A percentile compares a stretch with the other conserved stretches of the same genome.
These are phyloP conservation scores for Mikania micrantha DNA, from an alignment of 129 eudicot genomes.

Conservation along the genomic window DNA sequence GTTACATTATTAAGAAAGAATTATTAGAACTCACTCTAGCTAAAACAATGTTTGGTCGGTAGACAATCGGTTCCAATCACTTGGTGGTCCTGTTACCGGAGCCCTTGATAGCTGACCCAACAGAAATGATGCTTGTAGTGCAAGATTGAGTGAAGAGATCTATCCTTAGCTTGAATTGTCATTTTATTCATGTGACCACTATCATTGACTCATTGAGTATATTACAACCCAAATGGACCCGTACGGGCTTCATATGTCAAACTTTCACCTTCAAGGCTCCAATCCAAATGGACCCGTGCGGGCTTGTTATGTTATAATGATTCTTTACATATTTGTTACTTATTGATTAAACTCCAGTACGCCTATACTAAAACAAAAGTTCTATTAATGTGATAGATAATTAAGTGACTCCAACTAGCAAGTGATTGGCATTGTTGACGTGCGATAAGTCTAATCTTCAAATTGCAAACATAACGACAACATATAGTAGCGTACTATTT, in stretches of 20 bases:
- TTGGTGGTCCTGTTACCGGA: conserved; percentile 40
- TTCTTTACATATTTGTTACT: no score
- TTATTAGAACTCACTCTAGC: no score
- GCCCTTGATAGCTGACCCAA: conserved; percentile 53
- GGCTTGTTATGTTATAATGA: conserved; percentile 46
- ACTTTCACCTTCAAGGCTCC: background rate
- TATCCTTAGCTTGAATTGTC: background rate
- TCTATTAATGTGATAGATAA: background rate
- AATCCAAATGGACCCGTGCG: conserved; percentile 51
- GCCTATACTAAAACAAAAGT: background rate
- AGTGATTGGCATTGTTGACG: background rate
- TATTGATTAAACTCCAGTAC: background rate
- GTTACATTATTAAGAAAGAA: no score
- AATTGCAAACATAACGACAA: background rate
- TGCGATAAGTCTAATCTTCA: background rate
- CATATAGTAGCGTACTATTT: background rate
- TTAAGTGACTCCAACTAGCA: background rate
- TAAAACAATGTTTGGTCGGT: conserved; percentile 66
- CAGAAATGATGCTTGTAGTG: conserved; percentile 86
- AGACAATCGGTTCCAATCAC: conserved; percentile 54
- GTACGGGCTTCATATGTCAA: background rate
- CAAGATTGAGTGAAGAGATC: conserved; percentile 91
- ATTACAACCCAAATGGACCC: background rate
- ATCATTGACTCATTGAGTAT: no score
- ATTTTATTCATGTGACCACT: no score